Base-by-base conservation (phyloP, 768 basidiomycete genomes). In the Agrocybe pediades region DNA sequence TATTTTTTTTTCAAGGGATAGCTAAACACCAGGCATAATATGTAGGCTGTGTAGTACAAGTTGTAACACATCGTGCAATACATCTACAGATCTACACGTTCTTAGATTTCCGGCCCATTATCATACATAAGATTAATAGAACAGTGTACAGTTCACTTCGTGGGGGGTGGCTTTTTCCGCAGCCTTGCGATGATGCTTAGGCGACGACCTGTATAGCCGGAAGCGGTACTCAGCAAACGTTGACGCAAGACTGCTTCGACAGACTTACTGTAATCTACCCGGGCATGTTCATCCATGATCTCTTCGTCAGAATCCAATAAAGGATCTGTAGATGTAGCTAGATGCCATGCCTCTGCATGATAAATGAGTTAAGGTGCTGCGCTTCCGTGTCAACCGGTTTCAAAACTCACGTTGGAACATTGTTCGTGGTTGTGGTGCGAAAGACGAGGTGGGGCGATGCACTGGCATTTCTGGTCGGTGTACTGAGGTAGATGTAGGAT, bases 291-390 rank as follows among this genome's bases (percentile, higher is more conserved):
- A 54, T 90, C 86, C 50, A 76, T 73, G 51, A 75, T 40, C 62
- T 92, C 90, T 33, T 87, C 86, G 59, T 91, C 89, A 11, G 89
- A 90, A 70, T 89, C 87, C 11, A 70, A 73, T 15, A 90, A 71
- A 15, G 88, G 86, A 63, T 91, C 88, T 29, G 77, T 76, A 23
- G 78, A 81, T 33, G 76, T 77, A 24, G 84, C 77, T 26, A 82
- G 71, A 61, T 86, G 83, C 88, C 87, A 91, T 6, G 89, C 88
- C 53, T 91, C 90, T 92, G 71, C 17, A 8, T 16, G 21, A 39
- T 15, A 19, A 24, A 21, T 49, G 19, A 53, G 50, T 42, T 56
- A 51, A 29, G 30, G 20, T 27, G 3, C 20, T 19, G 47, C 41
- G 6, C 21, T 39, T 48, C 56, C 43, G 53, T 41, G 53, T 24